Evolutionary conservation across 192 early-diverging fungal genomes (phyloP), one percentile per base, ranked within the genome.

Genomic region (Backusella australiensis): DNA sequence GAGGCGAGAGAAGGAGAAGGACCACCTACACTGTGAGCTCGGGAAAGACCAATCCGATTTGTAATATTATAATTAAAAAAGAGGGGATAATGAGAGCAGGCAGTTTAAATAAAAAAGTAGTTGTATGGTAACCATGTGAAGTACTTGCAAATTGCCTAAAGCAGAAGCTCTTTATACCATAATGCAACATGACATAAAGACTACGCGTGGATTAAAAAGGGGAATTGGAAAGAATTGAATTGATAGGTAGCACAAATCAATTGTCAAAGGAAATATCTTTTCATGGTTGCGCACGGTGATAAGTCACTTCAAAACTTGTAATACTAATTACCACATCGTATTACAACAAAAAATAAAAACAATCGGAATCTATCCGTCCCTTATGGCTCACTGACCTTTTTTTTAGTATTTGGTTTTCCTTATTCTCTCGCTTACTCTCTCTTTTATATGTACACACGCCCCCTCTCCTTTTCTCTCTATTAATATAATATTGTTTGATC

Each of bases 291-390:
- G 56, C 56, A 63, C 56, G 56, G 56, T 63, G 56, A 63, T 63
- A 63, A 49, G 9, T 63, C 56, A 63, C 56, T 63, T 63, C 56
- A 63, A 63, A 63, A 63, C 56, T 63, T 63, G 56, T 63, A 63
- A 63, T 63, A 63, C 56, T 63, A 63, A 29, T 4, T 63, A 63
- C 23, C 11, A 11, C 56, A 63, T 63, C 23, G 56, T 63, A 63
- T 63, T 63, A 63, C 56, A 63, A 63, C 26, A 63, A 63, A 29
- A 29, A 12, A 44, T 44, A 44, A 14, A 29, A 63, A 29, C 56
- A 63, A 49, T 63, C 56, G 56, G 56, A 63, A 63, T 29, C 21
- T 12, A 63, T 63, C 56, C 56, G 56, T 63, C 26, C 56, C 46
- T 49, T 49, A 19, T 12, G 56, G 56, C 56, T 63, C 56, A 63